Evolutionary conservation across 2,329 filamentous ascomycete species (phyloP), one percentile per base, ranked within the genome.

Genomic region (Ascochyta koolunga): DNA sequence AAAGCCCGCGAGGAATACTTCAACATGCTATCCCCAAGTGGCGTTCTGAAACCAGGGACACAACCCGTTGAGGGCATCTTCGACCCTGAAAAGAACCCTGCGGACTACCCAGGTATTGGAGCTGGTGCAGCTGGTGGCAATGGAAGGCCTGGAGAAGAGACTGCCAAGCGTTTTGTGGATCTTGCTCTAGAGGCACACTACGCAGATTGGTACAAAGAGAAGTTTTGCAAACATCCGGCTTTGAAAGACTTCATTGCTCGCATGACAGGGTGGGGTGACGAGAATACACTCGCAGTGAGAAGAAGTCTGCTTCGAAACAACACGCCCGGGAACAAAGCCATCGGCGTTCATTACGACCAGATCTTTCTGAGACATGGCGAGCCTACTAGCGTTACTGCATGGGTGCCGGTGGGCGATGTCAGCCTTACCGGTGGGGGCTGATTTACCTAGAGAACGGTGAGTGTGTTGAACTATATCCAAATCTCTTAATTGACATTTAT

Each of bases 321-420:
- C 59, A 81, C 80, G 0, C 83, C 83, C 0, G 78, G 78, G 0
- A 83, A 81, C 42, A 82, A 82, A 58, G 82, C 83, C 0, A 85
- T 85, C 55, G 83, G 83, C 0, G 83, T 86, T 3, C 83, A 86
- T 56, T 86, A 86, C 60, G 83, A 86, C 60, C 82, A 86, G 69
- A 84, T 81, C 19, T 86, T 85, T 60, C 66, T 86, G 41, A 68
- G 82, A 1, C 66, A 84, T 61, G 83, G 83, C 1, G 82, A 84
- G 43, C 78, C 80, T 1, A 83, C 81, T 0, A 79, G 77, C 25
- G 70, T 85, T 0, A 86, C 83, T 3, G 83, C 81, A 0, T 86
- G 83, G 83, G 79, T 85, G 0, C 80, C 83, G 0, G 82, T 85
- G 58, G 82, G 82, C 0, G 80, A 84, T 62, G 66, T 85, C 4